These are phyloP conservation scores for Pelargonium fulgidum DNA, from an alignment of 441 rosid species.

Conservation along the genomic window DNA sequence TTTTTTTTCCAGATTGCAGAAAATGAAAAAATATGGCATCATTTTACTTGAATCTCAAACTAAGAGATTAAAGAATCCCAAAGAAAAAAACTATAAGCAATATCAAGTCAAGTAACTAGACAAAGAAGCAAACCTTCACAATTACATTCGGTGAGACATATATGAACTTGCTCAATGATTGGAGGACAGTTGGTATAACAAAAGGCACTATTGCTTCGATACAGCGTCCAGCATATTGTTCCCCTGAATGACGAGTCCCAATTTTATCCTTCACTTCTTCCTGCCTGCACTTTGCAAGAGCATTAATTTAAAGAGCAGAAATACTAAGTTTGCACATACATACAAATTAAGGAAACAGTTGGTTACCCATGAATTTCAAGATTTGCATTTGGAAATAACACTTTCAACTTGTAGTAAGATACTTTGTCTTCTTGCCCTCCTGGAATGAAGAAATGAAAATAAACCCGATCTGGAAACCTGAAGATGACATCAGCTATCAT, in stretches of 20 bases:
- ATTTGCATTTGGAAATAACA: constrained; percentile 39
- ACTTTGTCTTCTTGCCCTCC: constrained; percentile 34
- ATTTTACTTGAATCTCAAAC: background rate
- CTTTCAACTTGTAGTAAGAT: constrained; percentile 41
- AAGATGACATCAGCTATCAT: constrained; percentile 3
- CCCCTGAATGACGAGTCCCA: constrained; percentile 15
- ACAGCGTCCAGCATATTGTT: constrained; percentile 18
- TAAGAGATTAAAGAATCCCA: background rate
- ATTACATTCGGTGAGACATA: constrained; percentile 31
- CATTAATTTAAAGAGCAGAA: constrained; percentile 4
- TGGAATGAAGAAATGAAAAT: constrained; percentile 42
- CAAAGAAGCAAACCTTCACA: constrained; percentile 32
- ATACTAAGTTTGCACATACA: constrained; percentile 8
- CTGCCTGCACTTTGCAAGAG: constrained; percentile 27
- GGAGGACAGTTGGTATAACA: constrained; percentile 25
- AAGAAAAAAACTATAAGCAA: background rate
- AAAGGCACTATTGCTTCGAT: constrained; percentile 33
- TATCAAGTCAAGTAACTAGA: background rate
- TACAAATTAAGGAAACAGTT: background rate
- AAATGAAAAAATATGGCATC: background rate
- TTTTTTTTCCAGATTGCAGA: background rate
- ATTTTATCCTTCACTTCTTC: constrained; percentile 27
- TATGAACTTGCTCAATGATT: constrained; percentile 29
- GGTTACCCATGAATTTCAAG: constrained; percentile 37
- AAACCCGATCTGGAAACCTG: constrained; percentile 34